A percentile compares a stretch with the other conserved stretches of the same genome.
phyloP scores from a whole-genome alignment of 345 rosid species.

The Theobroma cacao region DNA sequence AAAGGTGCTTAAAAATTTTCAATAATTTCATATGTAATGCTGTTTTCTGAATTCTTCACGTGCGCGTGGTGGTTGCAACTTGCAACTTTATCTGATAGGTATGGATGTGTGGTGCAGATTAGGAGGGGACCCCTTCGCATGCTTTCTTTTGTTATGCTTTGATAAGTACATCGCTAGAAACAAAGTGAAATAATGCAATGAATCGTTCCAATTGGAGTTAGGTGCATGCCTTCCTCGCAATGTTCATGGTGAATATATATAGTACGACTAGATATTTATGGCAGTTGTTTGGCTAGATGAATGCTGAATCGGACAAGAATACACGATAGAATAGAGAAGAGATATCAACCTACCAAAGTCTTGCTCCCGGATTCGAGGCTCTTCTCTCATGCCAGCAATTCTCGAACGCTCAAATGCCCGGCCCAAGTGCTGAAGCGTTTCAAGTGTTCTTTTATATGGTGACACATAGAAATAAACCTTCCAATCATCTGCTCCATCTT shows the following conservation, averaged over 20 bases:
- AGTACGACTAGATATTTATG: not conserved
- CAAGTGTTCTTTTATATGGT: slow-evolving; percentile 48
- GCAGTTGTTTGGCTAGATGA: not conserved
- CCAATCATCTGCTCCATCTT: slow-evolving; percentile 47
- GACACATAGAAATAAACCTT: slow-evolving; percentile 60
- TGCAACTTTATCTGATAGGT: not conserved
- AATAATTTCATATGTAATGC: not conserved
- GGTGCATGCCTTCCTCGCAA: not conserved
- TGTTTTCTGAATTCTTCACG: not conserved
- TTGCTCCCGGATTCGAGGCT: slow-evolving; percentile 59
- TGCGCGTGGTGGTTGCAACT: not conserved
- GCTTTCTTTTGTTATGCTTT: not conserved
- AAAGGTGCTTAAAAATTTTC: not conserved
- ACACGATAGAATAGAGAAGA: not conserved
- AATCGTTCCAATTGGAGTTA: not conserved
- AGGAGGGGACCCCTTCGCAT: not conserved
- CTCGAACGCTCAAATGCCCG: slow-evolving; percentile 43
- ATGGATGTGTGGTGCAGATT: not conserved
- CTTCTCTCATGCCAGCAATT: slow-evolving; percentile 58
- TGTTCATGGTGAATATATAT: not conserved
- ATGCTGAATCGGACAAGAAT: too few relatives aligned
- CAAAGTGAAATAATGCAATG: not conserved
- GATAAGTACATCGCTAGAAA: not conserved
- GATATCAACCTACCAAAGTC: slow-evolving; percentile 44
- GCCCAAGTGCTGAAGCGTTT: slow-evolving; percentile 45